Conservation (phyloP, 2,329 filamentous ascomycete species). For the Albophoma yamanashiensis region DNA sequence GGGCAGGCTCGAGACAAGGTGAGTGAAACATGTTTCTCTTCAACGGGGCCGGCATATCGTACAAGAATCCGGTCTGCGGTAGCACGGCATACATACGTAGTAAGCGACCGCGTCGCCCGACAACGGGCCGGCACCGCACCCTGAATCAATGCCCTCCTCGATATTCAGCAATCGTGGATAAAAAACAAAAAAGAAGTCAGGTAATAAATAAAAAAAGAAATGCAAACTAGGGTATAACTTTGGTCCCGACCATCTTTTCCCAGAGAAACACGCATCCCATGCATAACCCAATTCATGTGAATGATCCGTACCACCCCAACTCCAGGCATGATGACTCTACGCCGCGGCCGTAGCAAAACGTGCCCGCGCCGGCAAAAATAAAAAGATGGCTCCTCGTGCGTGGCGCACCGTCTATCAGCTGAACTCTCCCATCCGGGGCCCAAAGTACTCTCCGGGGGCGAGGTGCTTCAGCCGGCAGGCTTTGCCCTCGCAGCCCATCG, state of each 20-base stretch:
- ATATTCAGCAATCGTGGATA: too few relatives aligned
- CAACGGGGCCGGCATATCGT: not conserved
- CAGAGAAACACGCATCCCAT: not conserved
- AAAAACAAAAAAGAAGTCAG: not conserved
- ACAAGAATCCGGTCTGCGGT: not conserved
- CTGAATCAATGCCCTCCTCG: not conserved
- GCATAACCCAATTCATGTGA: not conserved
- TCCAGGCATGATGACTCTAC: not conserved
- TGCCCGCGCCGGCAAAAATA: not conserved
- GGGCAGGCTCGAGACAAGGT: not conserved
- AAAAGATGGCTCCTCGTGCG: not conserved
- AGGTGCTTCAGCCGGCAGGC: constrained; percentile 26
- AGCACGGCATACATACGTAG: not conserved
- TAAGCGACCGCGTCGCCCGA: not conserved
- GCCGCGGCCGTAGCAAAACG: not conserved
- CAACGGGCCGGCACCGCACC: not conserved
- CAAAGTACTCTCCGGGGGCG: constrained; percentile 24
- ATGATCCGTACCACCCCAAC: not conserved
- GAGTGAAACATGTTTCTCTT: not conserved
- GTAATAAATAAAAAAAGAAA: not conserved
- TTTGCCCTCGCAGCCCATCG: constrained; percentile 29
- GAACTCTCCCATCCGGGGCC: constrained; percentile 28
- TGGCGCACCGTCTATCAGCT: constrained; percentile 8
- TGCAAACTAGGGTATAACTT: constrained; percentile 1
- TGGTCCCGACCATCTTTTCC: not conserved